Conservation (phyloP, 1,284 basidiomycete species). For the Ustilago curta region DNA sequence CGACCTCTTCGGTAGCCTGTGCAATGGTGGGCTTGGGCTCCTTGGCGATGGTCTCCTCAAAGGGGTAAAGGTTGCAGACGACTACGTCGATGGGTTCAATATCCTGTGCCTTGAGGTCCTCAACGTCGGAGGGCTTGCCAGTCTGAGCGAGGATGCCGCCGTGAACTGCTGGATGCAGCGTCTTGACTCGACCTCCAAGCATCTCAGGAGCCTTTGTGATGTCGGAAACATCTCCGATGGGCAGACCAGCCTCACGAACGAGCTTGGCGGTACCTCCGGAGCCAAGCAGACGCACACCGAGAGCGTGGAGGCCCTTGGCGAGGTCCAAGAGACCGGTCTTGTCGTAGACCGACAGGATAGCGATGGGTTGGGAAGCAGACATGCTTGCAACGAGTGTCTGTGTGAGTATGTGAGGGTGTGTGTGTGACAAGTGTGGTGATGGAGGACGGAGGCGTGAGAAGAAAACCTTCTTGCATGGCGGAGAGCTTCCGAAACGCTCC, state of each 20-base stretch:
- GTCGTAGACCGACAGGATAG: constrained; percentile 96
- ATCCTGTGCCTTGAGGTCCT: constrained; percentile 60
- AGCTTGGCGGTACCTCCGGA: constrained; percentile 98
- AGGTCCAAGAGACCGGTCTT: constrained; percentile 91
- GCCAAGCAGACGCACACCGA: constrained; percentile 89
- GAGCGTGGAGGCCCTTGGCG: constrained; percentile 82
- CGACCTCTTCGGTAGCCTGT: constrained; percentile 96
- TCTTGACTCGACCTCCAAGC: constrained; percentile 98
- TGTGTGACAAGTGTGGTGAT: constrained; percentile 10
- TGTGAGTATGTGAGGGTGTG: constrained; percentile 3
- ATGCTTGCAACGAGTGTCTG: constrained; percentile 15
- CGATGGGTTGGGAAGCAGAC: constrained; percentile 70
- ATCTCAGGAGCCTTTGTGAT: constrained; percentile 99
- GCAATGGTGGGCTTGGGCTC: constrained; percentile 89
- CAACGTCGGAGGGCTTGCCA: constrained; percentile 61
- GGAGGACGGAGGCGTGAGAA: constrained; percentile 14
- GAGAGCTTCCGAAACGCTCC: constrained; percentile 3
- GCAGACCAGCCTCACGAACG: constrained; percentile 91
- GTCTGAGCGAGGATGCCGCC: constrained; percentile 76
- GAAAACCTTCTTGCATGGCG: not conserved
- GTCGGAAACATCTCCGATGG: constrained; percentile 94
- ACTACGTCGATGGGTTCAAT: constrained; percentile 68
- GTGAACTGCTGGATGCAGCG: constrained; percentile 97
- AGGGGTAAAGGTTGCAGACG: constrained; percentile 98
- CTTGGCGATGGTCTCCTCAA: constrained; percentile 82